Evolutionary conservation across 148 eudicot genomes (phyloP), one percentile per base, ranked within the genome.

Genomic region (Cornus florida): DNA sequence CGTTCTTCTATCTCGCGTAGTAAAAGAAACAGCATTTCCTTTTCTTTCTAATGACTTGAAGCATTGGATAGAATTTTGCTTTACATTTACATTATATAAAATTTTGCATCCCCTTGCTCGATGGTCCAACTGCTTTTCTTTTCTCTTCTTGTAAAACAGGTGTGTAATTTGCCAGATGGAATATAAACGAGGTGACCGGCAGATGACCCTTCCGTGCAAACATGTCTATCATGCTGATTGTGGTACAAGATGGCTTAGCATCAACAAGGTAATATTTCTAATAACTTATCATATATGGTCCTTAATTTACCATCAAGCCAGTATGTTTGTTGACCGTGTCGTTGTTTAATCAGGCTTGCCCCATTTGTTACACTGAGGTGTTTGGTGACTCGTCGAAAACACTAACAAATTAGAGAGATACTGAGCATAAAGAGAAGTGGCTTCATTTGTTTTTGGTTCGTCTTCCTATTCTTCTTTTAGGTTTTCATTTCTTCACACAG

Each of bases 121-220:
- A 43, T 43, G 48, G 48, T 43, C 48, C 48, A 43, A 43, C 4
- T 9, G 48, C 48, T 43, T 43, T 35, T 6, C 48, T 43, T 6
- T 31, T 19, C 10, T 10, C 23, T 57, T 39, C 69, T 69, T 43
- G 74, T 50, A 62, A 24, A 32, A 74, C 90, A 95, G 99, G 89
- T 96, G 99, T 73, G 99, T 96, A 48, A 91, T 96, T 66, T 96
- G 99, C 84, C 99, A 96, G 87, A 96, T 96, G 99, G 94, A 93
- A 80, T 96, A 89, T 68, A 93, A 87, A 88, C 91, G 95, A 75
- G 88, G 93, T 78, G 93, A 91, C 59, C 89, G 87, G 70, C 87
- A 81, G 41, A 84, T 96, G 33, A 89, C 86, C 78, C 97, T 96
- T 81, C 99, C 99, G 12, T 96, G 99, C 86, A 96, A 93, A 75